Evolutionary conservation across 495 filamentous ascomycete species (phyloP).

Genomic region (Aspergillus mulundensis): DNA sequence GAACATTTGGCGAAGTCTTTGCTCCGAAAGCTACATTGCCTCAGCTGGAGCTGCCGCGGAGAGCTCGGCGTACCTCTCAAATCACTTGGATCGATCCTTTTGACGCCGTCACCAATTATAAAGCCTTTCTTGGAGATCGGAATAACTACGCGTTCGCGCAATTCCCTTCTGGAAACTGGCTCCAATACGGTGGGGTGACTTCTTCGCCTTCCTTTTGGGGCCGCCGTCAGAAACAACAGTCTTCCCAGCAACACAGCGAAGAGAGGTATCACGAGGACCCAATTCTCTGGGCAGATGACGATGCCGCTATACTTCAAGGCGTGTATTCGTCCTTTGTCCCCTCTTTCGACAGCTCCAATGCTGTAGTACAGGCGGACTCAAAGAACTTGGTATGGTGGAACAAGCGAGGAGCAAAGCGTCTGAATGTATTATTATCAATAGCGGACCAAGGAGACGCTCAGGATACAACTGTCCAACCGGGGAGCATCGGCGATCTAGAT

Average conservation of each 20-base stretch:
- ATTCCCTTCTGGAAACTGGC: constrained; percentile 39
- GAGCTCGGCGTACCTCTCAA: constrained; percentile 25
- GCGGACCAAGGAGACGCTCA: constrained; percentile 37
- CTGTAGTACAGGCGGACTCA: constrained; percentile 65
- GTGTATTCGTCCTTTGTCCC: constrained; percentile 89
- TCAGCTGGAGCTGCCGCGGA: constrained; percentile 62
- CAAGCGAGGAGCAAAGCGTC: constrained; percentile 60
- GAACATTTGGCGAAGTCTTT: constrained; percentile 79
- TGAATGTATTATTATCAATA: constrained; percentile 48
- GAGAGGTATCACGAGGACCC: constrained; percentile 29
- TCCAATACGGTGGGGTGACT: constrained; percentile 42
- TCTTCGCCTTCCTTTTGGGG: constrained; percentile 41
- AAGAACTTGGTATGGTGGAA: constrained; percentile 87
- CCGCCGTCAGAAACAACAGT: constrained; percentile 36
- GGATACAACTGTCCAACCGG: constrained; percentile 39
- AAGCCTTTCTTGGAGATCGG: constrained; percentile 33
- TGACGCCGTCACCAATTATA: constrained; percentile 36
- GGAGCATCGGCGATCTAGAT: constrained; percentile 43
- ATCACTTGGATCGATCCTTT: constrained; percentile 41
- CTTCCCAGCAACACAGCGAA: constrained; percentile 16
- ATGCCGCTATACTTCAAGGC: constrained; percentile 64
- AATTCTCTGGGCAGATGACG: constrained; percentile 32
- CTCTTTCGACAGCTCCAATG: constrained; percentile 69
- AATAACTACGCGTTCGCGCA: constrained; percentile 40
- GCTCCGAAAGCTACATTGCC: constrained; percentile 63